Evolutionary conservation across 169 alveolate species (phyloP).

Genomic region (Eimeria maxima): DNA sequence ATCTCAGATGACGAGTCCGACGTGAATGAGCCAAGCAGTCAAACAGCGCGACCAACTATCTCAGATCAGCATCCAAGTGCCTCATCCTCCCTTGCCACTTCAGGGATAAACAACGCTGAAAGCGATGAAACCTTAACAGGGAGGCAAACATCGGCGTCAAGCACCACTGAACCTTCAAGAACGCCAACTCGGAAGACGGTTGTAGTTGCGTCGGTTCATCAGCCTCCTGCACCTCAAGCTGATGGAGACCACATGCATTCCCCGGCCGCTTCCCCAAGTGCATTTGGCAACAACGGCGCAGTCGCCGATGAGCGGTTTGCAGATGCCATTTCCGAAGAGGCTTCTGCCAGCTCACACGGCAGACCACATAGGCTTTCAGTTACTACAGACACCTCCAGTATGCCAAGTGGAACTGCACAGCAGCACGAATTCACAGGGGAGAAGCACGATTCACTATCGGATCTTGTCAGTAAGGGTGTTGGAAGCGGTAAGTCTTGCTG

Average conservation of each 20-base stretch:
- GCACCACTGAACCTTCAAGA: not conserved
- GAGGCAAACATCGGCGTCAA: not conserved
- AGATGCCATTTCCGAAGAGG: not conserved
- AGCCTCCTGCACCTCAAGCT: not conserved
- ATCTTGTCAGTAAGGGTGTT: constrained; percentile 20
- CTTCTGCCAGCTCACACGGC: not conserved
- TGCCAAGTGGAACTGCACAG: not conserved
- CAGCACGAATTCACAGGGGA: not conserved
- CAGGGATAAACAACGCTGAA: not conserved
- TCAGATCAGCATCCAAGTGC: not conserved
- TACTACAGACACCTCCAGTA: not conserved
- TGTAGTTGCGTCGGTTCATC: not conserved
- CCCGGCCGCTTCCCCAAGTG: not conserved
- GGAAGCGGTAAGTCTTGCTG: constrained; percentile 29
- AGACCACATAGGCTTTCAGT: not conserved
- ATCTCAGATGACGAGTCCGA: constrained; percentile 17
- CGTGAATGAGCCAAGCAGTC: not conserved
- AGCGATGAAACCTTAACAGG: not conserved
- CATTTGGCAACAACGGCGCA: not conserved
- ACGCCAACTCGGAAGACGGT: not conserved
- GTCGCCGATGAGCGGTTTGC: not conserved
- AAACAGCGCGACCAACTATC: not conserved
- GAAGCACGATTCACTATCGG: not conserved
- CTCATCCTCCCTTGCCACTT: not conserved
- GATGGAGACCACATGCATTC: not conserved